These are phyloP conservation scores for Sequoiadendron giganteum DNA, from an alignment of 75 land plant genomes.

Conservation along the genomic window DNA sequence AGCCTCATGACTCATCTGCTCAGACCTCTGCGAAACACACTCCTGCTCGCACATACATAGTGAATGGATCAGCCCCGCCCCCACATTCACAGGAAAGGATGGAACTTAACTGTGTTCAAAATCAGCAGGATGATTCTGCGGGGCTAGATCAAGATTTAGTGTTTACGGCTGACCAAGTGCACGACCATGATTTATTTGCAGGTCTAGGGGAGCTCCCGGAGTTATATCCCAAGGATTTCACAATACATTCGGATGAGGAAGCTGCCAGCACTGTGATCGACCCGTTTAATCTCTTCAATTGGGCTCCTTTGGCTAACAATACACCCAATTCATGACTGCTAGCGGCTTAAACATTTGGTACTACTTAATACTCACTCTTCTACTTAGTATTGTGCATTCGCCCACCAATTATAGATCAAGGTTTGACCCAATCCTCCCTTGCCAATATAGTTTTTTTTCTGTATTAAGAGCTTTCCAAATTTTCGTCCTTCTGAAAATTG, in stretches of 20 bases:
- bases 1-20: neutral
- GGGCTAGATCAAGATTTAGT: neutral
- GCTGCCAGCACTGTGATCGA: neutral
- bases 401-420: neutral
- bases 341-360: too few relatives aligned
- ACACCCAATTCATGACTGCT: neutral
- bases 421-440: neutral
- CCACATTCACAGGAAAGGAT: neutral
- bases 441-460: too few relatives aligned
- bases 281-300: slow-evolving; percentile 3
- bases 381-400: neutral
- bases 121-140: neutral
- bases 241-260: neutral
- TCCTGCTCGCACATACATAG: neutral
- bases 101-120: neutral
- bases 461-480: too few relatives aligned
- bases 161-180: neutral
- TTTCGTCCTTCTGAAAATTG: neutral
- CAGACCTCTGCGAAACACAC: neutral
- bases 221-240: neutral
- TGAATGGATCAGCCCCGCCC: neutral
- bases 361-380: neutral
- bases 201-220: neutral
- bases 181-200: slow-evolving; percentile 6
- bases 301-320: neutral